Conservation (phyloP, 306 rosid genomes). For the Quercus alba region DNA sequence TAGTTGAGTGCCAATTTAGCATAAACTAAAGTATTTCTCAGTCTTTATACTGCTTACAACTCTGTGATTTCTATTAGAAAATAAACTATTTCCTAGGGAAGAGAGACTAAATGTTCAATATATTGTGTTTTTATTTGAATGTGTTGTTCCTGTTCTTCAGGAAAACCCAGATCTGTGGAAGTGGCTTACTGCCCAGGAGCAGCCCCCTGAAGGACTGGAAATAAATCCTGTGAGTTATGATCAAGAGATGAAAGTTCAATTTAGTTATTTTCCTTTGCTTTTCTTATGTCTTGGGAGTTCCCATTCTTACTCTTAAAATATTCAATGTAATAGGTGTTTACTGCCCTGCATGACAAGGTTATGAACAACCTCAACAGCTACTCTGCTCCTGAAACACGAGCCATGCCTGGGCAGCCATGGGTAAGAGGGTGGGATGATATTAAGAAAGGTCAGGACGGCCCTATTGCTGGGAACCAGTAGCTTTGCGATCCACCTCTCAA, state of each 20-base stretch:
- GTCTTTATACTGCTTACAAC: background rate
- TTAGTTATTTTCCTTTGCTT: slow-evolving; percentile 3
- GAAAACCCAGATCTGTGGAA: slow-evolving; percentile 93
- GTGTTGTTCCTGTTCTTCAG: slow-evolving; percentile 36
- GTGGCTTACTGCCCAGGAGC: slow-evolving; percentile 88
- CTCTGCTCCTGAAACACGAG: slow-evolving; percentile 71
- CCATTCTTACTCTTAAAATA: slow-evolving; percentile 22
- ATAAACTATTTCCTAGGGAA: background rate
- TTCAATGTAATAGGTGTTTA: slow-evolving; percentile 56
- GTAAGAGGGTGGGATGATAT: slow-evolving; percentile 97
- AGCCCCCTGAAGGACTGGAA: slow-evolving; percentile 60
- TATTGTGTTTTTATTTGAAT: background rate
- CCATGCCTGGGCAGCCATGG: slow-evolving; percentile 80
- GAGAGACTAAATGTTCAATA: background rate
- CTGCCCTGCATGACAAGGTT: slow-evolving; percentile 48
- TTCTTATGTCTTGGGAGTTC: background rate
- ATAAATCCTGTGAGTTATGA: slow-evolving; percentile 63
- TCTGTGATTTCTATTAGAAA: background rate
- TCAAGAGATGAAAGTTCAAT: slow-evolving; percentile 13
- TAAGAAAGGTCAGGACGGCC: slow-evolving; percentile 59
- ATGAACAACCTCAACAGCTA: slow-evolving; percentile 56
- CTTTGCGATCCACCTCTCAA: background rate
- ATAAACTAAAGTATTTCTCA: background rate
- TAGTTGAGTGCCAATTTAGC: background rate
- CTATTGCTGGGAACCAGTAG: slow-evolving; percentile 77